Conservation (phyloP, 2,329 filamentous ascomycete species). For the Aspergillus terreus region DNA sequence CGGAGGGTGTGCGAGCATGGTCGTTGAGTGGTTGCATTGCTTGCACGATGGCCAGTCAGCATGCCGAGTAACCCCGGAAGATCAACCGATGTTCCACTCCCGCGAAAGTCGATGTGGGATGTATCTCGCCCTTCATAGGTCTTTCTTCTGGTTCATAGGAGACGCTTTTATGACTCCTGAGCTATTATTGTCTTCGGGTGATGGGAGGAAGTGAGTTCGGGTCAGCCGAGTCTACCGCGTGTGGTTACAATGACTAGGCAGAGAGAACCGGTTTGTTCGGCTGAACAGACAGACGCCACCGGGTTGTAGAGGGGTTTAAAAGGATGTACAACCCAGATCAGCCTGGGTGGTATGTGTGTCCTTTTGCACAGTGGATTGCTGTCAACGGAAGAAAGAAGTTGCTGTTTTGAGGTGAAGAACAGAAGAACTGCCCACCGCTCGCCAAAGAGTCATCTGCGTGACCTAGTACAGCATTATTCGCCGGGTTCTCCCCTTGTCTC, state of each 20-base stretch:
- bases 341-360: neutral
- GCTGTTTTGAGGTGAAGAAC: no score
- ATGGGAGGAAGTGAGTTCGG: constrained; percentile 4
- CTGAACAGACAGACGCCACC: constrained; percentile 1
- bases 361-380: neutral
- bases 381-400: neutral
- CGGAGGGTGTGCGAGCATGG: neutral
- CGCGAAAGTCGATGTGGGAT: neutral
- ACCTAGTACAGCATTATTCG: no score
- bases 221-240: constrained; percentile 16
- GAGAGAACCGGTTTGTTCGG: neutral
- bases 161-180: neutral
- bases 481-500: no score
- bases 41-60: constrained; percentile 6
- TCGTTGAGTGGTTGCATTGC: neutral
- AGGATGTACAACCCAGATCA: neutral
- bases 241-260: constrained; percentile 11
- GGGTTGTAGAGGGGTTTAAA: neutral
- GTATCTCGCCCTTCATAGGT: neutral
- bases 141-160: no score
- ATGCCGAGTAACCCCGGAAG: neutral
- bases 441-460: no score
- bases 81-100: constrained; percentile 1
- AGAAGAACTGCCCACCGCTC: no score
- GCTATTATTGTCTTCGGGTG: neutral